Percentiles rank a stretch among this genome's conserved stretches.
These are phyloP conservation scores for Bondarzewia mesenterica DNA, from an alignment of 1,284 basidiomycete genomes.

Conservation along the genomic window DNA sequence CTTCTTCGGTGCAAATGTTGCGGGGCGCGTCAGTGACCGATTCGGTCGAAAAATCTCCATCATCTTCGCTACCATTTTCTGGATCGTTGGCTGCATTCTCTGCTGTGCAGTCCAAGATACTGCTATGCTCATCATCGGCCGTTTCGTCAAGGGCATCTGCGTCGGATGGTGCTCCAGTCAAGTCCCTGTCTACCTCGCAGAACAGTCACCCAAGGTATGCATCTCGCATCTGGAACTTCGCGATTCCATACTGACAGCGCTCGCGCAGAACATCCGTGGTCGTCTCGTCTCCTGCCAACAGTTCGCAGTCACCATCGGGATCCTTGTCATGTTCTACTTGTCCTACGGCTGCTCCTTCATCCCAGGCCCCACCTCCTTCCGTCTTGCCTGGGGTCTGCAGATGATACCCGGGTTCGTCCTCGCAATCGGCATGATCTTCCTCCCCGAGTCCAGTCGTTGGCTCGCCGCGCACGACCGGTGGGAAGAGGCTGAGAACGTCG, in stretches of 20 bases:
- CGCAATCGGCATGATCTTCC: constrained; percentile 1
- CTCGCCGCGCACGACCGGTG: constrained; percentile 1
- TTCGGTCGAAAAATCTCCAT: not conserved
- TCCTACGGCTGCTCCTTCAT: constrained; percentile 4
- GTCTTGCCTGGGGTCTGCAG: constrained; percentile 4
- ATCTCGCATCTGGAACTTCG: not conserved
- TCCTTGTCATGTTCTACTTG: constrained; percentile 2
- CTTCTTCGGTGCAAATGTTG: not conserved
- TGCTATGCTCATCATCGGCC: not conserved
- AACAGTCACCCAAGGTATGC: not conserved
- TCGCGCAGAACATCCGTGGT: constrained; percentile 1
- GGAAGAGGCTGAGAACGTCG: constrained; percentile 1
- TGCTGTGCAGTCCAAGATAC: not conserved
- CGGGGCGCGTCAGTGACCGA: not conserved
- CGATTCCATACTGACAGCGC: not conserved
- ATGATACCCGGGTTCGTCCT: constrained; percentile 1
- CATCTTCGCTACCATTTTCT: not conserved
- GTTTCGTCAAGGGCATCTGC: not conserved
- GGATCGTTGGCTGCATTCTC: not conserved
- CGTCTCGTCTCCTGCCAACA: constrained; percentile 4
- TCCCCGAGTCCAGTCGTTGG: constrained; percentile 3
- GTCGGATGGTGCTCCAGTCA: not conserved
- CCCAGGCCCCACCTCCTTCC: constrained; percentile 2
- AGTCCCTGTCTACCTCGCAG: constrained; percentile 1
- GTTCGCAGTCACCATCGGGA: constrained; percentile 1